Evolutionary conservation across 2,329 filamentous ascomycete genomes (phyloP).

Genomic region (Aspergillus niger): DNA sequence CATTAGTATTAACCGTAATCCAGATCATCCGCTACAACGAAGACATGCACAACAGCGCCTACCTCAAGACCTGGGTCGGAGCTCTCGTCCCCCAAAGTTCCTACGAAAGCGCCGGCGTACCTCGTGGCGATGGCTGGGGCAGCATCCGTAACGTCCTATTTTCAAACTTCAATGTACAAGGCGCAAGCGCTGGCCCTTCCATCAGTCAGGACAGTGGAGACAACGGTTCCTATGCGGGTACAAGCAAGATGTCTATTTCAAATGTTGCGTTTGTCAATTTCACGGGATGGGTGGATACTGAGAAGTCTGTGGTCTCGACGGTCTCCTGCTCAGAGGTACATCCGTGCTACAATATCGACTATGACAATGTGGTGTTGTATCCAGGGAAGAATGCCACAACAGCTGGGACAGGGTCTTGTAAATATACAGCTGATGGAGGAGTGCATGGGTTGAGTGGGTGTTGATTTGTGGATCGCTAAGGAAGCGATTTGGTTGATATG

Average conservation of each 20-base stretch:
- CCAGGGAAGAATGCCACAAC: slow-evolving; percentile 35
- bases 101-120: slow-evolving; percentile 54
- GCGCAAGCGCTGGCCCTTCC: slow-evolving; percentile 46
- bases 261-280: slow-evolving; percentile 56
- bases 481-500: too few species aligned
- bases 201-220: slow-evolving; percentile 55
- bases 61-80: slow-evolving; percentile 62
- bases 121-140: slow-evolving; percentile 59
- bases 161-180: slow-evolving; percentile 53
- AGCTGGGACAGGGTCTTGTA: slow-evolving; percentile 39
- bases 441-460: slow-evolving; percentile 39
- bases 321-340: slow-evolving; percentile 52
- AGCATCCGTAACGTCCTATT: slow-evolving; percentile 54
- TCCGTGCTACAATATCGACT: slow-evolving; percentile 55
- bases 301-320: slow-evolving; percentile 38
- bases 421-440: slow-evolving; percentile 40
- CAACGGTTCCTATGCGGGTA: slow-evolving; percentile 53
- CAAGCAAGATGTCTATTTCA: slow-evolving; percentile 53
- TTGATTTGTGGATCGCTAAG: neutral
- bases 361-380: slow-evolving; percentile 45
- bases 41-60: slow-evolving; percentile 52
- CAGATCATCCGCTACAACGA: slow-evolving; percentile 49
- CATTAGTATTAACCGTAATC: neutral
- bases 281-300: slow-evolving; percentile 49
- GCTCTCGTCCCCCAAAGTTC: slow-evolving; percentile 47